phyloP scores from a whole-genome alignment of 2,329 filamentous ascomycete genomes.

The Talaromyces sp. region DNA sequence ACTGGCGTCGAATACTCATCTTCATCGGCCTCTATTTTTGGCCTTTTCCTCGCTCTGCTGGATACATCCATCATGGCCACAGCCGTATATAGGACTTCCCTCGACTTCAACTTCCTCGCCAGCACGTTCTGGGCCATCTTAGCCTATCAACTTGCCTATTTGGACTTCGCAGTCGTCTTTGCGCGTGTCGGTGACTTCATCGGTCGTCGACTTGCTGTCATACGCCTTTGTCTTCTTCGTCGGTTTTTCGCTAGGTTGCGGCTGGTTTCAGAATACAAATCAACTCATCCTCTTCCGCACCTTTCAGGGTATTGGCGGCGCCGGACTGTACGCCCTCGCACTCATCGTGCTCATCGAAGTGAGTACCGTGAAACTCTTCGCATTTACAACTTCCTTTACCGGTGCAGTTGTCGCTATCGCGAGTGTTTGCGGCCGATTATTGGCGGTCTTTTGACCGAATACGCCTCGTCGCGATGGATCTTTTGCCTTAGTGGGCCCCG shows the following conservation, averaged over 20 bases:
- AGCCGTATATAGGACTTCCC: conserved; percentile 9
- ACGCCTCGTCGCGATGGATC: conserved; percentile 24
- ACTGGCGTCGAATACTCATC: conserved; percentile 5
- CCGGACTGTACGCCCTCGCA: not conserved
- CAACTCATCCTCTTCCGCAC: conserved; percentile 8
- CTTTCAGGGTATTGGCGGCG: conserved; percentile 6
- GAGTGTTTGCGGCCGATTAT: conserved; percentile 21
- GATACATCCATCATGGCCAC: conserved; percentile 17
- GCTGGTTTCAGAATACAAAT: conserved; percentile 5
- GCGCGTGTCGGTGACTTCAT: conserved; percentile 11
- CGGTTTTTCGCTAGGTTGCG: conserved; percentile 8
- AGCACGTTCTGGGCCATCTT: conserved; percentile 14
- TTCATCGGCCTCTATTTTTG: conserved; percentile 12
- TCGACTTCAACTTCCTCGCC: conserved; percentile 13
- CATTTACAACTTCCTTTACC: not conserved
- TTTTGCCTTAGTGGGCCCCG: conserved; percentile 21
- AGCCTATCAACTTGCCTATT: conserved; percentile 12
- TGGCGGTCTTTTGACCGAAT: conserved; percentile 24
- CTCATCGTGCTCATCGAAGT: conserved; percentile 1
- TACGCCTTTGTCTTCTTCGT: conserved; percentile 7
- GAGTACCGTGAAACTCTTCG: not conserved
- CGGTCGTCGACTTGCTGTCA: conserved; percentile 19
- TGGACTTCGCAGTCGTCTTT: conserved; percentile 10
- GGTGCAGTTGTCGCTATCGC: conserved; percentile 4
- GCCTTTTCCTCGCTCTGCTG: conserved; percentile 10